Base-by-base conservation (phyloP, 1,139 yeast genomes). In the Geotrichum cucujoidarum region DNA sequence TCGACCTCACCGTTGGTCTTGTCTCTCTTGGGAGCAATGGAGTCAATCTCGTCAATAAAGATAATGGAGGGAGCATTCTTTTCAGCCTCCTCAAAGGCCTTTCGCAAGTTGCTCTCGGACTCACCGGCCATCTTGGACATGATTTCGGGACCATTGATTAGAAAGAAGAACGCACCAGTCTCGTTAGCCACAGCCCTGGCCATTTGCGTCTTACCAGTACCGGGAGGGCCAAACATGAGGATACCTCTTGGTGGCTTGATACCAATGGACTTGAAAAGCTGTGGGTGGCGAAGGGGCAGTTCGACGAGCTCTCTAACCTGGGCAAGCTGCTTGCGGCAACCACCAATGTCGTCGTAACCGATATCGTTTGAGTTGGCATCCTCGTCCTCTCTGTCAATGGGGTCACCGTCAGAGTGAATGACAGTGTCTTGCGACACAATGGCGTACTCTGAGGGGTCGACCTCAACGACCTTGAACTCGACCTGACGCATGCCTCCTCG, bases 51-150 rank as follows among this genome's bases (percentile, higher is more conserved):
- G 72, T 92, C 99, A 63, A 92, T 92, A 72, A 92, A 94, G 58
- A 92, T 92, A 63, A 92, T 92, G 8, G 98, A 81, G 25, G 98
- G 98, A 16, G 97, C 92, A 68, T 94, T 89, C 75, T 92, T 92
- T 73, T 92, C 98, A 46, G 99, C 98, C 72, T 92, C 98, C 71
- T 92, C 99, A 62, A 92, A 92, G 4, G 98, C 98, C 73, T 90
- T 90, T 74, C 99, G 83, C 69, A 92, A 76, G 64, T 92, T 92
- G 38, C 95, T 86, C 73, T 92, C 99, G 20, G 97, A 88, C 72
- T 92, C 99, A 74, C 99, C 99, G 42, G 99, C 98, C 99, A 92
- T 92, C 73, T 92, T 92, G 50, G 97, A 89, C 98, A 92, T 92
- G 65, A 92, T 95, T 72, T 92, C 98, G n/a, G 99, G 99, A 69